These are phyloP conservation scores for Fusarium pininemorale DNA, from an alignment of 2,329 filamentous ascomycete species.

Conservation along the genomic window DNA sequence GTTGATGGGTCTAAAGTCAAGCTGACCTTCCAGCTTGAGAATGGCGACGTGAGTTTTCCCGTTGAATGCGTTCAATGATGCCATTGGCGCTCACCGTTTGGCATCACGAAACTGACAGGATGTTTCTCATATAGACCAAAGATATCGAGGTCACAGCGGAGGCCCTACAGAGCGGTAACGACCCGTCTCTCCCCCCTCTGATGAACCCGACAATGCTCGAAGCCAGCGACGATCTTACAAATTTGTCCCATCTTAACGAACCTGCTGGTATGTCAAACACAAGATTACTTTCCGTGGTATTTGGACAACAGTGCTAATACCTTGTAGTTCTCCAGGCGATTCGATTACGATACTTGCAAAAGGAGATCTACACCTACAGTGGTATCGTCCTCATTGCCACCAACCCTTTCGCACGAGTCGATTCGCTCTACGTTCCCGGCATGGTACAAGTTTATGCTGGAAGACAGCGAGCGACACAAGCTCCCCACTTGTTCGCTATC, in stretches of 20 bases:
- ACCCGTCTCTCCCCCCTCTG: slow-evolving; percentile 83
- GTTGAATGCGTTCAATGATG: neutral
- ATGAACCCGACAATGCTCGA: slow-evolving; percentile 99
- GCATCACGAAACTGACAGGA: slow-evolving; percentile 15
- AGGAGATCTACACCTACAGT: slow-evolving; percentile 99
- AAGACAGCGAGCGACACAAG: slow-evolving; percentile 94
- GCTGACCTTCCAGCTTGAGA: slow-evolving; percentile 88
- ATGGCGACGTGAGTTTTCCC: slow-evolving; percentile 77
- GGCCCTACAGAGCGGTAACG: slow-evolving; percentile 79
- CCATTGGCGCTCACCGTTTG: neutral
- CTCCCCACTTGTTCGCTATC: slow-evolving; percentile 97
- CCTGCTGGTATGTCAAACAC: slow-evolving; percentile 77
- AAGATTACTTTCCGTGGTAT: neutral
- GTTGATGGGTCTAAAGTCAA: slow-evolving; percentile 86
- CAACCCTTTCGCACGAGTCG: slow-evolving; percentile 96
- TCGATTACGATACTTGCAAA: slow-evolving; percentile 94
- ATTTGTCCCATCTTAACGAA: slow-evolving; percentile 97
- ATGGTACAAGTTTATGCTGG: slow-evolving; percentile 99
- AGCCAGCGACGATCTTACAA: slow-evolving; percentile 97
- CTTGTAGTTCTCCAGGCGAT: slow-evolving; percentile 91
- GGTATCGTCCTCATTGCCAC: slow-evolving; percentile 98
- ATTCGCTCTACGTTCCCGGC: slow-evolving; percentile 96
- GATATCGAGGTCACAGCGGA: slow-evolving; percentile 79
- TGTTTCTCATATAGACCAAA: slow-evolving; percentile 64
- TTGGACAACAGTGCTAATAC: slow-evolving; percentile 31